phyloP scores from a whole-genome alignment of 2,329 filamentous ascomycete genomes.

The Zasmidium cellare region DNA sequence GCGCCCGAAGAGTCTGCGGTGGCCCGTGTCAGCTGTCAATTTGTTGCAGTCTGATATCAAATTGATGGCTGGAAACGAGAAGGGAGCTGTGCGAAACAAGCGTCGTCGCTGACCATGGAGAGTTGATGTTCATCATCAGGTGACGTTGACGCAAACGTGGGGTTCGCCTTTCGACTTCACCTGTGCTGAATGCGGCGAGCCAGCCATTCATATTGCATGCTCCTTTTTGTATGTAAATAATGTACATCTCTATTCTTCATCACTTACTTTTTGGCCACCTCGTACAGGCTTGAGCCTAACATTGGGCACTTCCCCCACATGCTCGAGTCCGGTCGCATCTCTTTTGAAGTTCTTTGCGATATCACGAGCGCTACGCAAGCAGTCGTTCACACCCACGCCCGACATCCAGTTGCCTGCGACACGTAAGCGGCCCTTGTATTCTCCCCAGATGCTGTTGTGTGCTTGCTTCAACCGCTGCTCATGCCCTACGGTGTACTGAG shows the following conservation, averaged over 20 bases:
- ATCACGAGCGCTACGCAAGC: slow-evolving; percentile 57
- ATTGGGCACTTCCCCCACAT: slow-evolving; percentile 26
- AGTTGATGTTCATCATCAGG: neutral
- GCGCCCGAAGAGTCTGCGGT: neutral
- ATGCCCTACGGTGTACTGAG: slow-evolving; percentile 86
- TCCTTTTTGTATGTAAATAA: neutral
- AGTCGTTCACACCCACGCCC: slow-evolving; percentile 53
- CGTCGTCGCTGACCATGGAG: too few species aligned
- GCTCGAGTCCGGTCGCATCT: slow-evolving; percentile 34
- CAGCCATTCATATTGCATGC: neutral
- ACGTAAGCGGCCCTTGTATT: slow-evolving; percentile 64
- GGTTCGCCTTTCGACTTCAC: neutral
- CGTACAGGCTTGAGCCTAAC: slow-evolving; percentile 21
- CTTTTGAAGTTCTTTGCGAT: slow-evolving; percentile 46
- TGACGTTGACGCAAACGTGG: neutral
- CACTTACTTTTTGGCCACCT: slow-evolving; percentile 9
- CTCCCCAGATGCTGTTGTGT: slow-evolving; percentile 54
- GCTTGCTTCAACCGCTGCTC: slow-evolving; percentile 59
- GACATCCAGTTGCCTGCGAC: slow-evolving; percentile 56
- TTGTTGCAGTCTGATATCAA: neutral
- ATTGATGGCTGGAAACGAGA: neutral
- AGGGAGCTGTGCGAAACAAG: neutral
- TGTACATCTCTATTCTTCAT: slow-evolving; percentile 22
- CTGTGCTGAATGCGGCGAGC: neutral
- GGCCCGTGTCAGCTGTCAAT: neutral